These are phyloP conservation scores for Nemania sp. DNA, from an alignment of 2,329 filamentous ascomycete species.

Conservation along the genomic window DNA sequence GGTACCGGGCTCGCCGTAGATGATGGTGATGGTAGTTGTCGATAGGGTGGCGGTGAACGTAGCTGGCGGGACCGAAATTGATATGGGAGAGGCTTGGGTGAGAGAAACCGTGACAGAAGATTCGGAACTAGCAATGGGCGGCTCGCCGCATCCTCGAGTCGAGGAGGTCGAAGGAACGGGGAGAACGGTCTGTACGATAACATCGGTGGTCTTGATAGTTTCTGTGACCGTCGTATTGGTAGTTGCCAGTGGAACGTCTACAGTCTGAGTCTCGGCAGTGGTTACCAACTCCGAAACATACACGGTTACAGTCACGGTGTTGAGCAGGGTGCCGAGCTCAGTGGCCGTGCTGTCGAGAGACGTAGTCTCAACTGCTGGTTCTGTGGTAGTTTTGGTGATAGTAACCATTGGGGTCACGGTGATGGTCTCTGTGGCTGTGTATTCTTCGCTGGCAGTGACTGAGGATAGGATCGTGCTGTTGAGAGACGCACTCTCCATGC, in stretches of 20 bases:
- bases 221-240: neutral
- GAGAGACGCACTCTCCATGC: no score
- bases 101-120: neutral
- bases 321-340: neutral
- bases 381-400: slow-evolving; percentile 14
- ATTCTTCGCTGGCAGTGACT: slow-evolving; percentile 13
- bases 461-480: no score
- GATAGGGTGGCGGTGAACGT: neutral
- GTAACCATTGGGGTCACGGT: slow-evolving; percentile 23
- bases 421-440: slow-evolving; percentile 20
- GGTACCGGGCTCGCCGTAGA: neutral
- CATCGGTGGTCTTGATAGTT: slow-evolving; percentile 6
- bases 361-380: neutral
- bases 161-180: slow-evolving; percentile 1
- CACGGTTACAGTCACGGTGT: slow-evolving; percentile 17
- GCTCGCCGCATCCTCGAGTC: slow-evolving; percentile 5
- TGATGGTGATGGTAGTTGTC: slow-evolving; percentile 13
- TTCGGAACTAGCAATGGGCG: neutral
- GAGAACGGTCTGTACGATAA: slow-evolving; percentile 16
- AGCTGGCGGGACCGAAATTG: no score
- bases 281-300: slow-evolving; percentile 5
- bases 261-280: slow-evolving; percentile 12
- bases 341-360: neutral
- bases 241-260: neutral
- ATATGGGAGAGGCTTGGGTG: no score